These are phyloP conservation scores for Dillenia suffruticosa DNA, from an alignment of 164 flowering plant species.

Conservation along the genomic window DNA sequence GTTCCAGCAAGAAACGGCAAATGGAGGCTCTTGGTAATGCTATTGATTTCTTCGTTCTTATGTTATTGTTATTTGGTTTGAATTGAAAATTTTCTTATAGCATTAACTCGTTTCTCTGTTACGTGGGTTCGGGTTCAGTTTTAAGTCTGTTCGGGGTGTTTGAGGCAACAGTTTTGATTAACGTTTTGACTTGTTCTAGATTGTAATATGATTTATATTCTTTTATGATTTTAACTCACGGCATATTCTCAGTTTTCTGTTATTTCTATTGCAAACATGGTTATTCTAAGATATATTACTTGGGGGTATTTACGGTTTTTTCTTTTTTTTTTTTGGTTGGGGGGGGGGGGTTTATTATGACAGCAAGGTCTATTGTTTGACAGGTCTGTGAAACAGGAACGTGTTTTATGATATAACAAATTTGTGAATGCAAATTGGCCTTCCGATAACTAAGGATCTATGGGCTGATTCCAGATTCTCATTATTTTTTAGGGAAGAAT, in stretches of 20 bases:
- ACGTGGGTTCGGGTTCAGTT: conserved; percentile 7
- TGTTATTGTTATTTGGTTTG: background rate
- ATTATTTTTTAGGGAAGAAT: conserved; percentile 9
- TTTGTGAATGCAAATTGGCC: background rate
- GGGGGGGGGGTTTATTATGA: background rate
- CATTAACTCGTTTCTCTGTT: background rate
- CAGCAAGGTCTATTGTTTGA: background rate
- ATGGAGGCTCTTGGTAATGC: conserved; percentile 54
- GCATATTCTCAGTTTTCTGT: too few relatives aligned
- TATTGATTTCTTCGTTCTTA: conserved; percentile 1
- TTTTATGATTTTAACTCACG: conserved; percentile 1
- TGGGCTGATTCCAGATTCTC: conserved; percentile 8
- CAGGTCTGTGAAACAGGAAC: too few relatives aligned
- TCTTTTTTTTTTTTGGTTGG: background rate
- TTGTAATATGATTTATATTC: conserved; percentile 9
- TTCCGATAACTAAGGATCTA: conserved; percentile 20
- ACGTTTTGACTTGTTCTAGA: too few relatives aligned
- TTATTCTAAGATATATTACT: too few relatives aligned
- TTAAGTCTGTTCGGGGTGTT: conserved; percentile 1
- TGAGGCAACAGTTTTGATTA: conserved; percentile 2
- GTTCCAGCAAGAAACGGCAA: conserved; percentile 66
- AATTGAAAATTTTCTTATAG: background rate
- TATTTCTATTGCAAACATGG: too few relatives aligned
- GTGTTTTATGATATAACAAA: too few relatives aligned
- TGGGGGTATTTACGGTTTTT: background rate